Conservation (phyloP, 805 yeast species). For the Vanderwaltozyma tropicalis region DNA sequence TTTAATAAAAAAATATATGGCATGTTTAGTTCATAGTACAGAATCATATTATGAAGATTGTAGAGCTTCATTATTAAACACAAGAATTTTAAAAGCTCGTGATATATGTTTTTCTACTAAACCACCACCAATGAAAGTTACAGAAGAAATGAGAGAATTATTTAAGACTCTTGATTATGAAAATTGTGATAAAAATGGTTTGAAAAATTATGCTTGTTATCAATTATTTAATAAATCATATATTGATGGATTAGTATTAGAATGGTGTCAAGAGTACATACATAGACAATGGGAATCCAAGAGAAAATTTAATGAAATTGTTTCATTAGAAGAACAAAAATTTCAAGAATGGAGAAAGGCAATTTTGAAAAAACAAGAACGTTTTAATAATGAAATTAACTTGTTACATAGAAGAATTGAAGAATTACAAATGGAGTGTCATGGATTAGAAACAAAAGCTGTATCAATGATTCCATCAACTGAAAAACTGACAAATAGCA, state of each 20-base stretch:
- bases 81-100: conserved; percentile 30
- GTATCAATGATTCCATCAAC: not conserved
- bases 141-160: conserved; percentile 5
- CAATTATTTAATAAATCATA: conserved; percentile 28
- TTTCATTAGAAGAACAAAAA: conserved; percentile 41
- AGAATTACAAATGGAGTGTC: conserved; percentile 28
- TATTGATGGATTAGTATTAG: conserved; percentile 33
- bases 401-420: conserved; percentile 30
- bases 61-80: conserved; percentile 46
- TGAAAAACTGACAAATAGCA: not conserved
- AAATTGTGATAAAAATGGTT: conserved; percentile 22
- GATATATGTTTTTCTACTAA: conserved; percentile 7
- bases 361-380: conserved; percentile 44
- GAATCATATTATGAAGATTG: conserved; percentile 66
- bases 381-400: conserved; percentile 46
- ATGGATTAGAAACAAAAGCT: conserved; percentile 11
- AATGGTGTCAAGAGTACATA: conserved; percentile 38
- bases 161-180: conserved; percentile 16
- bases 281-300: conserved; percentile 36
- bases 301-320: conserved; percentile 34
- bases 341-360: conserved; percentile 55
- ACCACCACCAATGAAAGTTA: not conserved
- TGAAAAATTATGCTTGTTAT: conserved; percentile 32
- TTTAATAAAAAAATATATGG: conserved; percentile 58
- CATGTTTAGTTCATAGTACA: conserved; percentile 67